Evolutionary conservation across 768 basidiomycete genomes (phyloP), one percentile per base, ranked within the genome.

Genomic region (Pleurotus eryngii): DNA sequence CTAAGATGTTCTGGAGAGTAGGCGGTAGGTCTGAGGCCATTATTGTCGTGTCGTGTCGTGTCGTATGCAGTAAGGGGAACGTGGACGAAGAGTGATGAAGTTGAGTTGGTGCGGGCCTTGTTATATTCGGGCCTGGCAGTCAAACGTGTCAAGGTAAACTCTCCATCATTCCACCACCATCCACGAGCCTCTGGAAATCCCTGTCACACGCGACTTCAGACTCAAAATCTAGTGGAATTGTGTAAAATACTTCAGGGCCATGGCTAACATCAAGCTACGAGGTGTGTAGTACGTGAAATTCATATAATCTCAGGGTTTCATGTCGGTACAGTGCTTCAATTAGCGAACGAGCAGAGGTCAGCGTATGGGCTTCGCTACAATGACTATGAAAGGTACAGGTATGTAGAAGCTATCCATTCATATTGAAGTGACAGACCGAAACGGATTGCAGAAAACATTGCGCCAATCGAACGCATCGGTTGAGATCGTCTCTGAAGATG

Each of bases 1-100:
- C 95, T 27, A 99, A 75, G 49, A 99, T 78, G 68, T 97, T 98
- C 77, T 97, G 93, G 6, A 99, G 84, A 15, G 93, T 95, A 17
- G 96, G 86, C 14, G 83, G 81, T 42, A 96, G 82, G 64, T 88
- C 87, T 56, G 85, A 78, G 38, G 81, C 67, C 85, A 87, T 86
- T 61, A 50, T 50, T 27, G 49, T 50, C 27, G 46, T 24, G 22
- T 6, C 27, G 46, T 24, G 22, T 6, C 22, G 27, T n/a, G 49
- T 45, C 15, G 49, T 27, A 20, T 35, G 26, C 6, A 35, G 39
- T n/a, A 18, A 14, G 15, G 1, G 14, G 20, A 18, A 39, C 74
- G 64, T 78, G 74, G 40, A 80, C 42, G n/a, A 38, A 40, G n/a
- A 40, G 20, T 14, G 24, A 18, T 37, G 50, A 20, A 14, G 50